Evolutionary conservation across 345 rosid genomes (phyloP), one percentile per base, ranked within the genome.

Genomic region (Brassica rapa): DNA sequence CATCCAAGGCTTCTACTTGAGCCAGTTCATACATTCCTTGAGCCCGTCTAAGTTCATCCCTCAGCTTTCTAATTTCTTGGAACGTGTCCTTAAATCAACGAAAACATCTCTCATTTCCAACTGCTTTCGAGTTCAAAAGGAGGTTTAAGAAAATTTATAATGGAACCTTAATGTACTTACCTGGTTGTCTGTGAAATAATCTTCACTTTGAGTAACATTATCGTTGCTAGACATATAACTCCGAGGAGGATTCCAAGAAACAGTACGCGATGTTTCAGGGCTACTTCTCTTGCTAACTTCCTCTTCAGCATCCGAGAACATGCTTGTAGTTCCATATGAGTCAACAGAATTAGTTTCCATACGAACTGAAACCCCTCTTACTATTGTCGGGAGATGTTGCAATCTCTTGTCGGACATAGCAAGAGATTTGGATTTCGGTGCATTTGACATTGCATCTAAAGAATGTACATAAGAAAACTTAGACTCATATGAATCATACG

Each of bases 21-120:
- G 96, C 94, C 57, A 78, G 37, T 1, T 94, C 91, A 71, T 92
- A 86, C 85, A 90, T 86, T 39, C 89, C 94, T 53, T 82, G 91
- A 75, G 77, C 84, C 10, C 89, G 93, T 82, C 90, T 92, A 35
- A 94, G 94, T 77, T 92, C 96, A 80, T 77, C 82, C 81, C 92
- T 92, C 64, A 94, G 87, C 87, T 89, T 92, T 83, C 85, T 87
- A 66, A 93, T 75, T 11, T 75, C 66, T 1, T 56, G 29, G 4
- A 75, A 64, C 1, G 65, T 66, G 0, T 56, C 86, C 97, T 93
- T 88, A 77, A 70, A 69, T 30, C 37, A n/a, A 35, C 9, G 41
- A 9, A 12, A 27, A 57, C 32, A 62, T 4, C 7, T 7, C 16
- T 49, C 51, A 25, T 3, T 4, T 35, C 49, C 29, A 66, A 56